Conservation (phyloP, 345 rosid species). For the Salix suchowensis region DNA sequence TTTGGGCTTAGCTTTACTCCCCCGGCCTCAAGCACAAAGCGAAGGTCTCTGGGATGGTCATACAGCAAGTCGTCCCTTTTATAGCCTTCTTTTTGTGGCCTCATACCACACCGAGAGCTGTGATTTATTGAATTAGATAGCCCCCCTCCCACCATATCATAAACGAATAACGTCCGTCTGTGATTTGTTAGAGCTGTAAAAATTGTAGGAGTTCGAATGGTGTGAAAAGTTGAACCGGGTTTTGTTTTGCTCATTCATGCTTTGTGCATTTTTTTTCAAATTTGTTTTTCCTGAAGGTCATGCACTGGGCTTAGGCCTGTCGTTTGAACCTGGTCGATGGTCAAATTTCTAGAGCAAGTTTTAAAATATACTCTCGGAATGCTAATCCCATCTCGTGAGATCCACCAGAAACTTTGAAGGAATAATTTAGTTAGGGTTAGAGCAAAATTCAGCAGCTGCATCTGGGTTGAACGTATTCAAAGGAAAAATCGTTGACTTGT, state of each 20-base stretch:
- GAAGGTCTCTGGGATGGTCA: slow-evolving; percentile 67
- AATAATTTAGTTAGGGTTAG: too few relatives aligned
- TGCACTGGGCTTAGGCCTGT: too few relatives aligned
- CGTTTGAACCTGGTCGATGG: too few relatives aligned
- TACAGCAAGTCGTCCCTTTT: slow-evolving; percentile 54
- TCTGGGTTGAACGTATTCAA: too few relatives aligned
- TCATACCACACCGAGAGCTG: neutral
- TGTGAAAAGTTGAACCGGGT: neutral
- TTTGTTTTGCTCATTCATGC: neutral
- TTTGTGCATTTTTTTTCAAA: neutral
- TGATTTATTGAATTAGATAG: slow-evolving; percentile 8
- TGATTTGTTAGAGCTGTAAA: slow-evolving; percentile 1
- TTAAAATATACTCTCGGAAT: too few relatives aligned
- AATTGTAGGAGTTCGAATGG: neutral
- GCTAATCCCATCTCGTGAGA: too few relatives aligned
- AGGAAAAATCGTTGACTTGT: too few relatives aligned
- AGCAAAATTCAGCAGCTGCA: too few relatives aligned
- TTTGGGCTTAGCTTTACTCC: slow-evolving; percentile 86
- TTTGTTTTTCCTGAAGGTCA: too few relatives aligned
- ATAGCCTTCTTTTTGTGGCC: slow-evolving; percentile 23
- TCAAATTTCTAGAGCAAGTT: too few relatives aligned
- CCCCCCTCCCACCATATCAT: neutral
- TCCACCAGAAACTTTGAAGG: too few relatives aligned
- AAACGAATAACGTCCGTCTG: neutral
- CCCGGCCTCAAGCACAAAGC: slow-evolving; percentile 42